Percentiles rank a stretch among this genome's conserved stretches.
These are phyloP conservation scores for Cicer bijugum DNA, from an alignment of 306 rosid species.

Conservation along the genomic window DNA sequence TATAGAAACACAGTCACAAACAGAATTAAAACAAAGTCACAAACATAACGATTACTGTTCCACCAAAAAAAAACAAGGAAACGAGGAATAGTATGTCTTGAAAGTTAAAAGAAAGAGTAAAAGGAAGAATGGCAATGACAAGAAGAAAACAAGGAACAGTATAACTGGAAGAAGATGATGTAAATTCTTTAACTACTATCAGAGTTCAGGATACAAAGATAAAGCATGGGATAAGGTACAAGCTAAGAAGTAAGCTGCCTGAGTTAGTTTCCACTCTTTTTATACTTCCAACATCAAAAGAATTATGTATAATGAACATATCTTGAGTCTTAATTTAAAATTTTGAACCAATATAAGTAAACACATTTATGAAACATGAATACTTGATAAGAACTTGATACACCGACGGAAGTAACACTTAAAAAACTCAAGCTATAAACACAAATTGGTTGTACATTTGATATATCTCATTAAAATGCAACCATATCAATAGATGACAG, in stretches of 20 bases:
- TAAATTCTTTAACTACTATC: neutral
- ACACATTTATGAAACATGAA: neutral
- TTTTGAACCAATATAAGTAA: slow-evolving; percentile 19
- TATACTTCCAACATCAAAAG: slow-evolving; percentile 3
- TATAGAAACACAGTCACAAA: too few relatives aligned
- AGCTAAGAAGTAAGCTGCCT: slow-evolving; percentile 2
- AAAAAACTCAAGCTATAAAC: neutral
- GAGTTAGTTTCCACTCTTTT: slow-evolving; percentile 10
- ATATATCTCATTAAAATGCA: neutral
- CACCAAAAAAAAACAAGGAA: too few relatives aligned
- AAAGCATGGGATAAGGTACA: slow-evolving; percentile 21
- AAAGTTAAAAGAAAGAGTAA: too few relatives aligned
- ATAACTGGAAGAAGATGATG: too few relatives aligned
- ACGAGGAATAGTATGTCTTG: too few relatives aligned
- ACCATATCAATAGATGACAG: neutral
- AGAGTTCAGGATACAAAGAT: slow-evolving; percentile 1
- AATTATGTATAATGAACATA: neutral
- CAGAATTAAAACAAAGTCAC: too few relatives aligned
- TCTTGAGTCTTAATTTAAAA: slow-evolving; percentile 20
- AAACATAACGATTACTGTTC: too few relatives aligned
- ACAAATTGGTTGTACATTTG: too few relatives aligned
- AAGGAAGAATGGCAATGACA: too few relatives aligned
- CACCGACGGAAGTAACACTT: neutral
- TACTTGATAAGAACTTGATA: neutral
- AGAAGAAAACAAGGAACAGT: too few relatives aligned